Evolutionary conservation across 257 asterid genomes (phyloP), one percentile per base, ranked within the genome.

Genomic region (Phtheirospermum japonicum): DNA sequence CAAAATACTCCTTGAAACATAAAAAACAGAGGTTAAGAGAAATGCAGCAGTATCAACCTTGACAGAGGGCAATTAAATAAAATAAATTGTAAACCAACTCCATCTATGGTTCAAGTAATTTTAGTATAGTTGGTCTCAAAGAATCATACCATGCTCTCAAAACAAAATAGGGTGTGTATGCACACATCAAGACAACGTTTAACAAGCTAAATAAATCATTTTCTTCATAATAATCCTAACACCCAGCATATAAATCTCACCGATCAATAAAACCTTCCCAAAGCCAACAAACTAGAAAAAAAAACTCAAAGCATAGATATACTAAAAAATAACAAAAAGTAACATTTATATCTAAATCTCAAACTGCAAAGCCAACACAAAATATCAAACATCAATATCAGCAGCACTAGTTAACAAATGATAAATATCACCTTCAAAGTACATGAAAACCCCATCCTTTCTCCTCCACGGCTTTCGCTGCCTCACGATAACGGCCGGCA

Each of bases 361-460:
- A 5, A 1, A 4, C 10, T 16, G 55, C 52, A 45, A 45, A 0
- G 3, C 7, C 0, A 49, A 2, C 9, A 0, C 17, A 6, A 16
- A 4, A 49, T 2, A 23, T 23, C 28, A 23, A 23, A 23, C 28
- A 23, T 23, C 1, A 23, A 23, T 23, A 23, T 23, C 28, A 23
- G 28, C 1, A 23, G 28, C 1, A 23, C 1, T 23, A 23, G 28
- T 23, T 23, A 23, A 23, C 2, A 23, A 23, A 23, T 23, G 28
- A 23, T 23, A 23, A 23, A 23, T 0, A 13, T 50, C 2, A 76
- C 90, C 85, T 79, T 83, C 85, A 42, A 83, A 83, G 73, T 83
- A 80, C 87, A 83, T 83, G 76, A 58, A 80, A 33, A 80, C 87
- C 0, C 87, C 90, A 8, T 83, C 90, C 85, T 83, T 80, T 83